Evolutionary conservation across 129 eudicot genomes (phyloP), one percentile per base, ranked within the genome.

Genomic region (Calendula officinalis): DNA sequence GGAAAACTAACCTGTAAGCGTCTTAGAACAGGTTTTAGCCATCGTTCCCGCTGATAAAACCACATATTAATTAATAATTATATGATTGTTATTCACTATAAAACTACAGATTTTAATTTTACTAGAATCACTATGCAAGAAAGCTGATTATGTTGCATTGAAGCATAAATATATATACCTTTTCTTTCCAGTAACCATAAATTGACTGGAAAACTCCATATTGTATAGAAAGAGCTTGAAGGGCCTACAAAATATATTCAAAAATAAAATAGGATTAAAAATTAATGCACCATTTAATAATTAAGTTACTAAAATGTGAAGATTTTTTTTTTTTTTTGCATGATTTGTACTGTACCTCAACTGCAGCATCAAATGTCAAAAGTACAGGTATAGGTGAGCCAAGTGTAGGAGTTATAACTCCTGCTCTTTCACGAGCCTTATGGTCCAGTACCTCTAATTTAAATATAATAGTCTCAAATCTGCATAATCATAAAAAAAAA

Each of bases 341-440:
- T 16, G n/a, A n/a, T 22, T 17, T 7, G n/a, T n/a, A n/a, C n/a
- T 6, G n/a, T 69, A 91, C 96, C 98, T 91, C 98, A 64, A 78
- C 84, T 49, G 96, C 98, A 78, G 94, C 98, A 82, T 82, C 98
- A 72, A 82, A 85, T 62, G 89, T 89, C 62, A 91, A 70, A 77
- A 82, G 82, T 42, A 87, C 94, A 47, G 96, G 94, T 80, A 91
- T 68, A 52, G 96, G 88, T n/a, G 91, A 72, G 72, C 94, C 96
- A 81, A 87, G 84, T 17, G 98, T 87, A 57, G 84, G 84, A 66
- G 90, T 81, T 64, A 91, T 87, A 58, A 87, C 81, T 68, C 96
- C 98, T 69, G 98, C 98, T 77, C 86, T 87, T 82, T 91, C 98
- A 66, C 98, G 81, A 67, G 96, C 94, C 67, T 84, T 91, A 49